Evolutionary conservation across 2,329 filamentous ascomycete species (phyloP), one percentile per base, ranked within the genome.

Genomic region (Thielaviopsis euricoi): DNA sequence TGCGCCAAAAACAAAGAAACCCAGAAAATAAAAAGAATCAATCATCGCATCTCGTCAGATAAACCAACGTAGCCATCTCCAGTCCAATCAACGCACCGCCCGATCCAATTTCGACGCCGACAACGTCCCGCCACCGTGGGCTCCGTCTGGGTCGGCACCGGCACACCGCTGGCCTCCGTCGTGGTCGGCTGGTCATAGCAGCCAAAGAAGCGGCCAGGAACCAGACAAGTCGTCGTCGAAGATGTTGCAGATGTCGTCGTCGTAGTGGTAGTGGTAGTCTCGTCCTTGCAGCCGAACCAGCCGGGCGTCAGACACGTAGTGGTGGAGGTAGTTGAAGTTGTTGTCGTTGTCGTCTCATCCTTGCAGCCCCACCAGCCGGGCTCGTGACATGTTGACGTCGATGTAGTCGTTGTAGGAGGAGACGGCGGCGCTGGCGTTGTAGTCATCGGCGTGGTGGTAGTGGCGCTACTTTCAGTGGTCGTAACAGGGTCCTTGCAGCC

Each of bases 231-330:
- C 1, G 68, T 67, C 3, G 53, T 57, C n/a, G 62, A 23, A 3
- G 53, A 60, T 9, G 64, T 61, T 9, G 66, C 65, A 10, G 64
- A 48, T 57, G 56, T 51, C 1, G 66, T 65, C 4, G 66, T 65
- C 1, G 66, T 69, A n/a, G 67, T 64, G 3, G 65, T 67, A 1
- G 69, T 71, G 7, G 65, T 65, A 26, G 69, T 68, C 64, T 70
- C 64, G 55, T 72, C 81, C 37, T 82, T 81, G 68, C 81, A 84
- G 2, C 82, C 81, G 63, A 84, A 85, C 78, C 81, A 85, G 10
- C 82, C 82, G 2, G 81, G 81, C 1, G 77, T 80, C 63, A 76
- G 71, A 65, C 80, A 83, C 0, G 78, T 82, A 1, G 75, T 76
- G 22, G 74, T 78, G 59, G 67, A 68, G 0, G 70, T 76, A 4